Evolutionary conservation across 2,329 filamentous ascomycete species (phyloP), one percentile per base, ranked within the genome.

Genomic region (Juglanconis oblonga): DNA sequence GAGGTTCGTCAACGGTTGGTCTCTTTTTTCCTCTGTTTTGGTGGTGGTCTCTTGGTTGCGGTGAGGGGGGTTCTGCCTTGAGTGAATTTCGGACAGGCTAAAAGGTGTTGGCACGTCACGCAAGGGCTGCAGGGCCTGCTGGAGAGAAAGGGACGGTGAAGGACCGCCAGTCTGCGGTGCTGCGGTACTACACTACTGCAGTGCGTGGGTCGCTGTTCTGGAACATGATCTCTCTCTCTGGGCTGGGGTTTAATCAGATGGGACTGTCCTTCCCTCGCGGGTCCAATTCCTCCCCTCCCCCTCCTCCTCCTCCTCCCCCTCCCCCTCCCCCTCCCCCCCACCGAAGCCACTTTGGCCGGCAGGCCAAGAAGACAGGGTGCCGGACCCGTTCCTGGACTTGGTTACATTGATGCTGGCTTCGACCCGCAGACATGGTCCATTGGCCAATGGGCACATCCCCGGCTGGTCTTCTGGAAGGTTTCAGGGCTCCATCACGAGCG

Each of bases 401-500:
- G 42, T 45, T 45, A 45, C 42, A 45, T 51, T 38, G 24, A 57
- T 57, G 55, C 55, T 24, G 33, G 35, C n/a, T n/a, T 40, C 55
- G 35, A 32, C 55, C 55, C 55, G 32, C n/a, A 35, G 29, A 29
- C 55, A 51, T 36, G 61, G 61, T 52, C 36, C 32, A 40, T 38
- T 24, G 55, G 54, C 62, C 59, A 64, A 64, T 64, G 55, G 62
- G 62, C 57, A 61, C 44, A 62, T 64, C 62, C 62, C 55, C 62
- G 62, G 62, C 11, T 40, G 58, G 52, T 50, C 59, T 64, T 64
- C 62, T 64, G 59, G 62, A 64, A 64, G 62, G 59, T 64, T 64
- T 64, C 62, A 59, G 59, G 55, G 58, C 17, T 44, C 54, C 55
- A 56, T 52, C 32, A 50, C 35, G 53, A 61, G 44, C 32, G 52